Base-by-base conservation (phyloP, 192 early-diverging fungal genomes). In the Coemansia pectinata region DNA sequence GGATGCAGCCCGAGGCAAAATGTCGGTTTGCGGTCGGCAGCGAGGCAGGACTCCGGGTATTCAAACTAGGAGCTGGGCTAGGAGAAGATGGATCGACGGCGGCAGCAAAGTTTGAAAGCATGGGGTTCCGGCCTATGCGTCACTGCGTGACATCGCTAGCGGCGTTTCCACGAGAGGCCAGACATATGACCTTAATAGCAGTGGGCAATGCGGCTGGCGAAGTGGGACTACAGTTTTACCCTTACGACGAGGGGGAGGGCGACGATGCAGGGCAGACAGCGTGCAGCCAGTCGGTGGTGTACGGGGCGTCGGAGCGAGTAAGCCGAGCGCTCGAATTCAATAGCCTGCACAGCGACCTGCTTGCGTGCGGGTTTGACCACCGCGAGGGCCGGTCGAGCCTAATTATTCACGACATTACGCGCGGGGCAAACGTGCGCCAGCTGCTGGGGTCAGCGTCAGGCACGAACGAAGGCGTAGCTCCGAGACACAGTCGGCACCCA, bases 341-440 rank as follows among this genome's bases (percentile, higher is more conserved):
- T n/a, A 25, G 63, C 0, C 50, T 52, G 12, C 73, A 74, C 44
- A 70, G 48, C 36, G 72, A 83, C 67, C 42, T 72, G 65, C 60
- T 83, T 12, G 81, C 81, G 2, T 74, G 76, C 23, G 81, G 81
- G 1, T 83, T 83, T 45, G 81, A 83, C 62, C 65, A 71, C 45
- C 62, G 52, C 29, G 81, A 83, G 27, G 72, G 76, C 21, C 58
- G 36, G 31, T 53, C 72, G 33, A 76, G 81, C 60, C 70, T 83
- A 19, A 66, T 64, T 2, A 75, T 83, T 21, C 60, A 72, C 40
- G 77, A 83, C 29, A 58, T 78, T 47, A 58, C 71, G 58, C 74
- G 69, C 15, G 70, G 63, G 38, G 63, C 42, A n/a, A 75, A 82
- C 21, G 65, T 82, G 17, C 61, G 69, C 31, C 75, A 70, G 72